phyloP scores from a whole-genome alignment of 306 rosid genomes.

The Luffa acutangula region DNA sequence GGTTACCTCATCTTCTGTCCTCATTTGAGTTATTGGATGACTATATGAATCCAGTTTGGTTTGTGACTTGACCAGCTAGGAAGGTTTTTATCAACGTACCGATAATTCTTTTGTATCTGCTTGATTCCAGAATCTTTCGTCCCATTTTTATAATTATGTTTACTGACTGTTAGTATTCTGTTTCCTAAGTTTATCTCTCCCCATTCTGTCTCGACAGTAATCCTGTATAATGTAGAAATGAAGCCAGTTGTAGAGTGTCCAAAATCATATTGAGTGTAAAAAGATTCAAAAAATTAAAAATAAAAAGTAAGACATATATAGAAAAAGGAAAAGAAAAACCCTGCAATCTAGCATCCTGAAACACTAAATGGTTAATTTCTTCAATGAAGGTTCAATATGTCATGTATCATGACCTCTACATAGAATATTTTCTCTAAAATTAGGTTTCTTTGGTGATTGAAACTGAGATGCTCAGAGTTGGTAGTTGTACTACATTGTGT shows the following conservation, averaged over 20 bases:
- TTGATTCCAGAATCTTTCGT: neutral
- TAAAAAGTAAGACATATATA: too few relatives aligned
- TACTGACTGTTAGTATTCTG: neutral
- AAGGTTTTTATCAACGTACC: neutral
- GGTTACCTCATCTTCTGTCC: neutral
- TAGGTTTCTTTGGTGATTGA: neutral
- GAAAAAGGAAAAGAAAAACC: neutral
- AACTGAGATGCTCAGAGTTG: neutral
- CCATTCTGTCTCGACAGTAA: neutral
- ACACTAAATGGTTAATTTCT: neutral
- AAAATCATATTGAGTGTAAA: neutral
- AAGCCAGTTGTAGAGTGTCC: neutral
- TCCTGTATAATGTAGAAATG: neutral
- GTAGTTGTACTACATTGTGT: neutral
- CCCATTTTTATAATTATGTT: neutral
- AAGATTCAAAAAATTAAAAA: neutral
- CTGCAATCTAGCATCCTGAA: neutral
- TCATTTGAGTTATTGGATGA: neutral
- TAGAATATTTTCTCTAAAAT: neutral
- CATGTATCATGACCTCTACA: neutral
- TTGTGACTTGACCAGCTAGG: neutral
- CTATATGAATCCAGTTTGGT: neutral
- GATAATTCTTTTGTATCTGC: neutral
- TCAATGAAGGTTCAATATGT: neutral
- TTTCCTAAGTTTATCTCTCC: neutral